phyloP scores from a whole-genome alignment of 306 rosid genomes.

The Medicago truncatula region DNA sequence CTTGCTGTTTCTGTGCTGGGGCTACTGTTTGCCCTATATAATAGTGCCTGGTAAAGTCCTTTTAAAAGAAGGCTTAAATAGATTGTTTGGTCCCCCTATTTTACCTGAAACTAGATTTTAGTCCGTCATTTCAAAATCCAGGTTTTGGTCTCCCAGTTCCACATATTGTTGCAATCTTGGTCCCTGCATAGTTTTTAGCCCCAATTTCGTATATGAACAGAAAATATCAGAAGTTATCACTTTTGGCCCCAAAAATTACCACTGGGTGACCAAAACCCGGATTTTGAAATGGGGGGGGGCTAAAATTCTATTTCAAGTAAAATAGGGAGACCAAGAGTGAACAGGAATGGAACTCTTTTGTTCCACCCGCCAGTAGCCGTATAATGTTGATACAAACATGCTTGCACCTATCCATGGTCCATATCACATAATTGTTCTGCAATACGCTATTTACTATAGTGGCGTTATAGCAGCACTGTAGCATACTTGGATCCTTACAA shows the following conservation, averaged over 20 bases:
- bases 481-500: not conserved
- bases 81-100: no score
- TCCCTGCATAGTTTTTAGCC: no score
- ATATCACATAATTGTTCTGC: not conserved
- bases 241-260: no score
- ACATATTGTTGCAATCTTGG: no score
- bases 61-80: not conserved
- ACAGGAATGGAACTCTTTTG: constrained; percentile 7
- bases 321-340: not conserved
- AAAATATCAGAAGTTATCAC: no score
- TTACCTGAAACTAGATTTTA: no score
- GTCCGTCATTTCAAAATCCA: no score
- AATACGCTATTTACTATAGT: not conserved
- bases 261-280: no score
- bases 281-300: no score
- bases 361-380: not conserved
- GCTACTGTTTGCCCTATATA: constrained; percentile 18
- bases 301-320: no score
- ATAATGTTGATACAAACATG: not conserved
- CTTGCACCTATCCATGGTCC: constrained; percentile 14
- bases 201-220: no score
- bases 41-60: constrained; percentile 4
- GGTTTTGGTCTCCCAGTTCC: no score
- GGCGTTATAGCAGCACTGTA: not conserved
- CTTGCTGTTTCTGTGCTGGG: constrained; percentile 25